Base-by-base conservation (phyloP, 1,139 yeast genomes). In the Suhomyces yuchorum region DNA sequence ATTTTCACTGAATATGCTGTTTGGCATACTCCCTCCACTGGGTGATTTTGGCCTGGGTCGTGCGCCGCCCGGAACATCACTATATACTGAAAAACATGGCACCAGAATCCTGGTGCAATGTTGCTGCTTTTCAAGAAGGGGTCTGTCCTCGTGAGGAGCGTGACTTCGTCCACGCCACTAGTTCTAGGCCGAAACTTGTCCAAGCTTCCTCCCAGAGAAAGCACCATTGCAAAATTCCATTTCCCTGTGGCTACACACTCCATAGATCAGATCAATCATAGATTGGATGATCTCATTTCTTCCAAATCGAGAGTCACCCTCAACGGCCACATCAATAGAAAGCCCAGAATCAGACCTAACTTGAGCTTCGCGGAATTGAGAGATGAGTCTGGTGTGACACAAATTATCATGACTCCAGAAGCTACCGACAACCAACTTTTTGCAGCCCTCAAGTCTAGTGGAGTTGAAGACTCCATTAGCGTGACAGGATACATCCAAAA, bases 271-370 rank as follows among this genome's bases (percentile, higher is more conserved):
- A 53, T 71, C 8, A 47, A 56, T 17, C 41, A 35, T 15, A 28
- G 42, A 17, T 18, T 47, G 11, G 40, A 61, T 12, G 59, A 55
- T 8, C 22, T 30, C n/a, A 17, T 57, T 45, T 20, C 50, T 45
- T n/a, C 47, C 43, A 15, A 48, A 33, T 28, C 51, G 44, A 26
- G 24, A 39, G 67, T 78, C 9, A 67, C 73, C 1, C 58, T 88
- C 18, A 80, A 87, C 58, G 98, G 98, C 0, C 95, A 96, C 87
- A 77, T 92, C 20, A 82, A 89, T 58, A 75, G 80, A 35, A 84
- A 85, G 55, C 93, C 96, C 0, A 77, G 77, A 43, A 57, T 71
- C 3, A 60, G 69, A 60, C 67, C 77, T 7, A 61, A 63, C 15
- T 80, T 64, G 76, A 80, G 69, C 2, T 92, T 92, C 71, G 95